Evolutionary conservation across 306 rosid species (phyloP).

Genomic region (Medicago truncatula): DNA sequence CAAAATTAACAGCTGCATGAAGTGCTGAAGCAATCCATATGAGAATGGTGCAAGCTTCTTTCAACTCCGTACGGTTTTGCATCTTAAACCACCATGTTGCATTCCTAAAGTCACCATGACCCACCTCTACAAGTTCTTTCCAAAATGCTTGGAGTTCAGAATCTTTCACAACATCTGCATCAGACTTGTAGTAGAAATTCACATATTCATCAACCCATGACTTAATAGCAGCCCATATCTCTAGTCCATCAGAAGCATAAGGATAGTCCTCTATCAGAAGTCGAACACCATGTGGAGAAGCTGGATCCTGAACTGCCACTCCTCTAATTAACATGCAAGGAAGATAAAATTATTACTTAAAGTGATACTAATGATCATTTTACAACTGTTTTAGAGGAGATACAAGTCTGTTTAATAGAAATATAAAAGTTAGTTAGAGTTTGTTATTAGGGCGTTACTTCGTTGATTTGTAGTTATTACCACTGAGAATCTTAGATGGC

Average conservation of each 20-base stretch:
- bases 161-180: not conserved
- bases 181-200: constrained; percentile 5
- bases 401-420: too few relatives aligned
- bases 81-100: constrained; percentile 16
- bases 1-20: constrained; percentile 6
- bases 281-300: not conserved
- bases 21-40: constrained; percentile 13
- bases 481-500: too few relatives aligned
- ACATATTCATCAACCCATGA: constrained; percentile 6
- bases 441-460: too few relatives aligned
- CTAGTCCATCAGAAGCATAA: constrained; percentile 10
- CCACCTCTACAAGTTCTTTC: constrained; percentile 10
- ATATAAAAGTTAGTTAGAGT: too few relatives aligned
- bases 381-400: too few relatives aligned
- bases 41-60: not conserved
- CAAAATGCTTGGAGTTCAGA: constrained; percentile 5
- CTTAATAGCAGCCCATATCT: constrained; percentile 21
- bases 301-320: constrained; percentile 11
- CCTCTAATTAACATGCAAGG: not conserved
- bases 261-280: constrained; percentile 9
- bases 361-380: not conserved
- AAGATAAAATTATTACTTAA: not conserved
- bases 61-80: not conserved
- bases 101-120: not conserved
- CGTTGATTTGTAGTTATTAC: too few relatives aligned